These are phyloP conservation scores for Penicillium soppii DNA, from an alignment of 495 filamentous ascomycete species.

Conservation along the genomic window DNA sequence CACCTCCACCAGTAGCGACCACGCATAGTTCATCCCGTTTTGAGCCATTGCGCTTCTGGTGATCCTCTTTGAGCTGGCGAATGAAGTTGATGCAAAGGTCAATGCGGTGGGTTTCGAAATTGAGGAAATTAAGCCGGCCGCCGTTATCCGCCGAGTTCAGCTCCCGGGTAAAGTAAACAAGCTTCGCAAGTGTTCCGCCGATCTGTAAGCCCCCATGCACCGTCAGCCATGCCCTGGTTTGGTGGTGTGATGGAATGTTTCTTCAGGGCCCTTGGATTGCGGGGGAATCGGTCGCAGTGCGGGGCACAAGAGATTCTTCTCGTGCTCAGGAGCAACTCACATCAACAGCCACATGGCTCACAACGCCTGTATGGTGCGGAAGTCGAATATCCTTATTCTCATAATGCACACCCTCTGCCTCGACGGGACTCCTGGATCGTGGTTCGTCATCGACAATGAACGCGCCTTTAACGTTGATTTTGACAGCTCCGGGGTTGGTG, in stretches of 20 bases:
- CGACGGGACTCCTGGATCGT: slow-evolving; percentile 45
- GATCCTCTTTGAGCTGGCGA: slow-evolving; percentile 73
- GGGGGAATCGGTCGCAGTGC: slow-evolving; percentile 30
- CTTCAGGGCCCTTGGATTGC: slow-evolving; percentile 19
- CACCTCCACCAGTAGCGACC: slow-evolving; percentile 92
- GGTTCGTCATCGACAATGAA: slow-evolving; percentile 90
- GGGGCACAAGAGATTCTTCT: slow-evolving; percentile 25
- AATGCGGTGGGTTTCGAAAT: slow-evolving; percentile 91
- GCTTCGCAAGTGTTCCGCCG: slow-evolving; percentile 89
- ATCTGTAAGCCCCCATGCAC: slow-evolving; percentile 58
- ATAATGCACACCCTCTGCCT: slow-evolving; percentile 63
- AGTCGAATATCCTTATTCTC: slow-evolving; percentile 92
- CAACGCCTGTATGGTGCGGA: slow-evolving; percentile 86
- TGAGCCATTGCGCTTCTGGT: slow-evolving; percentile 69
- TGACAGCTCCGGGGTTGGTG: slow-evolving; percentile 77
- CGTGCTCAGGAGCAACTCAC: slow-evolving; percentile 54
- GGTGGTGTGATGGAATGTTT: slow-evolving; percentile 7
- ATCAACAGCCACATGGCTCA: slow-evolving; percentile 96
- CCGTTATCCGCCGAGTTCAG: slow-evolving; percentile 73
- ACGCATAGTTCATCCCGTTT: slow-evolving; percentile 69
- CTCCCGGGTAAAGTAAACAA: slow-evolving; percentile 96
- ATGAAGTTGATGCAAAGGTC: slow-evolving; percentile 91
- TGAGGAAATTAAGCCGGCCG: slow-evolving; percentile 89
- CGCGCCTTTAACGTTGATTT: slow-evolving; percentile 93
- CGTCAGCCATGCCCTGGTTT: slow-evolving; percentile 22